A percentile compares a stretch with the other conserved stretches of the same genome.
These are phyloP conservation scores for Halteria grandinella DNA, from an alignment of 73 alveolate species.

Conservation along the genomic window DNA sequence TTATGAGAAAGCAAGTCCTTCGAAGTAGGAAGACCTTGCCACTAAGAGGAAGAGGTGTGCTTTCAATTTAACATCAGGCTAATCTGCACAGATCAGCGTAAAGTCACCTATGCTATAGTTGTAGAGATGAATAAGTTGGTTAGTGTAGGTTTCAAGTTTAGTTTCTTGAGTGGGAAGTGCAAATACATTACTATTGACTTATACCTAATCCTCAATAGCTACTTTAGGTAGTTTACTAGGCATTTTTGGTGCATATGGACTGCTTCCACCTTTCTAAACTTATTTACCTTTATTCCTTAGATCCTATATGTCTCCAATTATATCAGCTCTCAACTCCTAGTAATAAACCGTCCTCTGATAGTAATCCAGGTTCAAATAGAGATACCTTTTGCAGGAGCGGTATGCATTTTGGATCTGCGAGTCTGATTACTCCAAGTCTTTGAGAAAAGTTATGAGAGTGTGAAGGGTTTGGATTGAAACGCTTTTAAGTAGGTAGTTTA, in stretches of 20 bases:
- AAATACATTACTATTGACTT: not conserved
- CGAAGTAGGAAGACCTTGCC: slow-evolving; percentile 47
- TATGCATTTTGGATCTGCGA: not conserved
- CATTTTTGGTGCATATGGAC: slow-evolving; percentile 1
- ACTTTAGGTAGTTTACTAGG: slow-evolving; percentile 4
- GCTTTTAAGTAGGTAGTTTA: not conserved
- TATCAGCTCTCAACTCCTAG: slow-evolving; percentile 3
- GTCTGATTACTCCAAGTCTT: not conserved
- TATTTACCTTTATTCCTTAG: not conserved
- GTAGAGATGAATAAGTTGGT: slow-evolving; percentile 39
- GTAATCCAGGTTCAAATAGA: not conserved
- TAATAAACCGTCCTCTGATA: slow-evolving; percentile 16
- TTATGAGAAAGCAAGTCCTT: slow-evolving; percentile 14
- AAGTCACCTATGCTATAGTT: slow-evolving; percentile 33
- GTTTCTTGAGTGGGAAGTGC: not conserved
- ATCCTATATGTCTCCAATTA: slow-evolving; percentile 26
- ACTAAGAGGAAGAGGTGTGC: slow-evolving; percentile 23
- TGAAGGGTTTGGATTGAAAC: slow-evolving; percentile 1
- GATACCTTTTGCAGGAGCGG: not conserved
- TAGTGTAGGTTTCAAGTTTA: not conserved
- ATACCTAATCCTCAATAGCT: not conserved
- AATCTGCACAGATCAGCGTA: not conserved
- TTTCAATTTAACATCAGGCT: not conserved
- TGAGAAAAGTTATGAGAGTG: not conserved
- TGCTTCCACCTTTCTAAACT: not conserved